A percentile compares a stretch with the other conserved stretches of the same genome.
These are phyloP conservation scores for Mycena olivaceomarginata DNA, from an alignment of 768 basidiomycete genomes.

Conservation along the genomic window DNA sequence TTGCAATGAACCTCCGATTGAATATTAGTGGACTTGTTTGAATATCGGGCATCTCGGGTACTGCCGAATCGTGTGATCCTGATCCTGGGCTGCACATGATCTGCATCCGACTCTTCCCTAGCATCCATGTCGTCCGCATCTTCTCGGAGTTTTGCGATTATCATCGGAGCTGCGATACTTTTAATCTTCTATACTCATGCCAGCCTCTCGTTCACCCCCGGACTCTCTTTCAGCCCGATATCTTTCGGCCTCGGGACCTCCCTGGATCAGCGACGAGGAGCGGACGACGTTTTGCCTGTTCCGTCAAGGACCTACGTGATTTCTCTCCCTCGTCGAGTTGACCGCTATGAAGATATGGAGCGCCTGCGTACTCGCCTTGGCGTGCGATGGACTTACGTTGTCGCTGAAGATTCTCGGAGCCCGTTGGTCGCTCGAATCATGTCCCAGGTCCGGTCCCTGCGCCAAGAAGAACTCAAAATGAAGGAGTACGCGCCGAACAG, in stretches of 20 bases:
- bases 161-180: background rate
- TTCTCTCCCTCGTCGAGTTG: slow-evolving; percentile 73
- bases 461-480: slow-evolving; percentile 17
- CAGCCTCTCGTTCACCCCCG: background rate
- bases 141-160: background rate
- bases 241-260: background rate
- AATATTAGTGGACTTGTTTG: too few species aligned
- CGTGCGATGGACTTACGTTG: background rate
- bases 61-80: too few species aligned
- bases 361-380: background rate
- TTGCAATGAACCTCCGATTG: too few species aligned
- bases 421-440: slow-evolving; percentile 30
- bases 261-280: background rate
- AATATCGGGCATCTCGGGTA: too few species aligned
- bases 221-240: background rate
- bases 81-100: too few species aligned
- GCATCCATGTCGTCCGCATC: background rate
- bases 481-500: slow-evolving; percentile 10
- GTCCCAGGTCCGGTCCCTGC: slow-evolving; percentile 28
- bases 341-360: slow-evolving; percentile 78
- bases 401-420: slow-evolving; percentile 22
- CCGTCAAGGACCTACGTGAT: slow-evolving; percentile 72
- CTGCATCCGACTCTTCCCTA: background rate
- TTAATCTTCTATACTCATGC: background rate
- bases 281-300: slow-evolving; percentile 53